phyloP scores from a whole-genome alignment of 768 basidiomycete genomes.

The Gautieria morchelliformis region DNA sequence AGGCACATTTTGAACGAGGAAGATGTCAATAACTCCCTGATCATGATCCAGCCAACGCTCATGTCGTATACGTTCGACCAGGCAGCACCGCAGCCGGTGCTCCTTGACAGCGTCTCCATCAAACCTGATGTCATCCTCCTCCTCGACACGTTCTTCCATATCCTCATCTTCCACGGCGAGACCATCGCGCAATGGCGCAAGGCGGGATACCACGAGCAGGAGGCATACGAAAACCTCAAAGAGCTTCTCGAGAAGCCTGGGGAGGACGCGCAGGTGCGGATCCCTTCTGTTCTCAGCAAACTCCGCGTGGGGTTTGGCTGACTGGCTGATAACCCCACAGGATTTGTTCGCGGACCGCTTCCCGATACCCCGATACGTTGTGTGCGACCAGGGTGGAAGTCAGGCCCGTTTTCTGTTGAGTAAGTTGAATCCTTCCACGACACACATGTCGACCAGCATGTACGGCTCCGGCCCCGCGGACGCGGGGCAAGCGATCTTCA shows the following conservation, averaged over 20 bases:
- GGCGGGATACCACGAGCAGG: slow-evolving; percentile 96
- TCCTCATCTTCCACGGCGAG: slow-evolving; percentile 98
- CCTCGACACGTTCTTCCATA: slow-evolving; percentile 99
- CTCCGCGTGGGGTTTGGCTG: background rate
- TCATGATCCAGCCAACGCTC: slow-evolving; percentile 99
- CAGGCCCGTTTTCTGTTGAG: slow-evolving; percentile 97
- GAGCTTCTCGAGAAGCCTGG: slow-evolving; percentile 82
- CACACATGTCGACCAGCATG: slow-evolving; percentile 88
- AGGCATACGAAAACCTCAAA: slow-evolving; percentile 98
- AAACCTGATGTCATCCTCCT: slow-evolving; percentile 94
- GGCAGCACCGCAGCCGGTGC: slow-evolving; percentile 80
- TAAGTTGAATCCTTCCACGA: slow-evolving; percentile 96
- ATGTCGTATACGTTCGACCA: slow-evolving; percentile 95
- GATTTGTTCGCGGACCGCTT: slow-evolving; percentile 92
- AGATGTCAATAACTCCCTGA: slow-evolving; percentile 97
- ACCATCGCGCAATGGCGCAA: slow-evolving; percentile 97
- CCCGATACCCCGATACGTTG: slow-evolving; percentile 96
- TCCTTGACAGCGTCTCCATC: slow-evolving; percentile 96
- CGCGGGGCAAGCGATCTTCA: slow-evolving; percentile 89
- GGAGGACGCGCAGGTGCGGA: slow-evolving; percentile 75
- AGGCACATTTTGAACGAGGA: slow-evolving; percentile 94
- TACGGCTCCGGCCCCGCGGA: slow-evolving; percentile 69
- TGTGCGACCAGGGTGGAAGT: slow-evolving; percentile 94
- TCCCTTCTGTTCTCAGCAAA: background rate
- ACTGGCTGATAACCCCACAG: slow-evolving; percentile 25